Evolutionary conservation across 2,329 filamentous ascomycete genomes (phyloP).

Genomic region (Daldinia eschscholtzii): DNA sequence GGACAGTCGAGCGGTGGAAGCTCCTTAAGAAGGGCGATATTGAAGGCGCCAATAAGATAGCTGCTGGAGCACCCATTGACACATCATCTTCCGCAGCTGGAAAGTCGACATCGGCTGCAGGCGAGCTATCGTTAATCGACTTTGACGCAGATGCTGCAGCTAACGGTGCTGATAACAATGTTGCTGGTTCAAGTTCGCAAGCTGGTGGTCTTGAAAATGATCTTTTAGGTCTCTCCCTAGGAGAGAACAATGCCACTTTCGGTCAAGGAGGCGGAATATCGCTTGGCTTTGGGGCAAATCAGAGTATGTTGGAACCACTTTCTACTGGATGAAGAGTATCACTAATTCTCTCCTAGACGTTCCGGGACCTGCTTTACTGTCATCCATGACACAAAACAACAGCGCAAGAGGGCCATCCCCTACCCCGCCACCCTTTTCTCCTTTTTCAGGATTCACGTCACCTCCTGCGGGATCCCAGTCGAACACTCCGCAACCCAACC

Average conservation of each 20-base stretch:
- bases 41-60: conserved; percentile 84
- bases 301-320: conserved; percentile 65
- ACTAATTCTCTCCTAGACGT: conserved; percentile 63
- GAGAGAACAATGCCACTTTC: conserved; percentile 70
- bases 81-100: conserved; percentile 59
- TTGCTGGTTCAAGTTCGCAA: conserved; percentile 59
- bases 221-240: conserved; percentile 87
- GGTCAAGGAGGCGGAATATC: conserved; percentile 85
- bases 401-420: conserved; percentile 62
- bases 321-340: neutral
- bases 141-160: conserved; percentile 76
- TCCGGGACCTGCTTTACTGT: conserved; percentile 73
- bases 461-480: conserved; percentile 64
- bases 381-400: conserved; percentile 72
- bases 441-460: conserved; percentile 68
- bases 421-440: conserved; percentile 63
- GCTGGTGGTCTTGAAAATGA: conserved; percentile 86
- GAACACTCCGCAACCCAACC: conserved; percentile 65
- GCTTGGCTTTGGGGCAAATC: conserved; percentile 79
- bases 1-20: conserved; percentile 95
- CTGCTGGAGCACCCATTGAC: conserved; percentile 74
- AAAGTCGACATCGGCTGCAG: conserved; percentile 71
- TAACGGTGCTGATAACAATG: conserved; percentile 55
- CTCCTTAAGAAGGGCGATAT: conserved; percentile 95
- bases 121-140: conserved; percentile 94